Evolutionary conservation across 75 land plant genomes (phyloP).

Genomic region (Pinus albicaulis): DNA sequence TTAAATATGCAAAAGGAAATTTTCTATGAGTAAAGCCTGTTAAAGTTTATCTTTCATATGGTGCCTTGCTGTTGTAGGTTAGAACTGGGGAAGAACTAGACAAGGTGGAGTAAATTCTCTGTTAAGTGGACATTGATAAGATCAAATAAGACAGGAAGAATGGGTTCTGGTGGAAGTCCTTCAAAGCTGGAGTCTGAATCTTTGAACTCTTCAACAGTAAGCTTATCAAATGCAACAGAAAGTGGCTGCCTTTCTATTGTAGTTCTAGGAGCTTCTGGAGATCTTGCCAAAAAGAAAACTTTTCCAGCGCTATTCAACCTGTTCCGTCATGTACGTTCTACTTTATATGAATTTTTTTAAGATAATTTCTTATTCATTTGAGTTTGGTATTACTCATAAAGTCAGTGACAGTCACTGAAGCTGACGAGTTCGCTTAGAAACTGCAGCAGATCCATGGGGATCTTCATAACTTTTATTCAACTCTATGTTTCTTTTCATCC

Average conservation of each 20-base stretch:
- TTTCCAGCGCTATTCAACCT: conserved; percentile 89
- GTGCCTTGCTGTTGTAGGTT: neutral
- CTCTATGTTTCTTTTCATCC: neutral
- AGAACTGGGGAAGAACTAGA: conserved; percentile 1
- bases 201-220: neutral
- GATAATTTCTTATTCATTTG: neutral
- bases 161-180: neutral
- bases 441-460: neutral
- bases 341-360: neutral
- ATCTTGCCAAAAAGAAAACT: conserved; percentile 95
- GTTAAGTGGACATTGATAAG: conserved; percentile 1
- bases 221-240: conserved; percentile 15
- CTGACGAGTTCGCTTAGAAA: neutral
- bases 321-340: conserved; percentile 47
- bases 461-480: neutral
- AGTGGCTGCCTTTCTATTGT: conserved; percentile 76
- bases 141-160: neutral
- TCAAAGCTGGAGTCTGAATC: neutral
- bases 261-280: conserved; percentile 94
- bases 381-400: neutral
- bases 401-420: neutral
- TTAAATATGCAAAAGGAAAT: neutral
- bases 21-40: neutral
- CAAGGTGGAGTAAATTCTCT: neutral
- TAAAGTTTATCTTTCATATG: neutral